Evolutionary conservation across 495 filamentous ascomycete species (phyloP), one percentile per base, ranked within the genome.

Genomic region (Penicillium taxi): DNA sequence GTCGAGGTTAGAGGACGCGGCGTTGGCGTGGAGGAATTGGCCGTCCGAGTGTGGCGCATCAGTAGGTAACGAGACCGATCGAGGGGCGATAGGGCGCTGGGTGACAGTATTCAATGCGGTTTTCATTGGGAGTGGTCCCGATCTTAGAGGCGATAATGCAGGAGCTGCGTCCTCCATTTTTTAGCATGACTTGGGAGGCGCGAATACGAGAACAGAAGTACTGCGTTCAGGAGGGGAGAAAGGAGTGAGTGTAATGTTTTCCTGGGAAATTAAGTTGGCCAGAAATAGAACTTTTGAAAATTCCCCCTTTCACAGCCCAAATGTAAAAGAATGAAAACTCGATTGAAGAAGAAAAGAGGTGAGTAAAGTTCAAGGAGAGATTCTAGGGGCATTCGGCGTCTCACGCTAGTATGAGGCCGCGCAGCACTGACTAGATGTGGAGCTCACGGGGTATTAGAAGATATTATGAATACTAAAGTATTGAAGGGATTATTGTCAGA

Each of bases 141-240:
- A 44, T 48, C 57, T 50, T 28, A 44, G 48, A 41, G 50, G 41
- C 27, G 55, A 48, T 39, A 61, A 45, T 52, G 52, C 47, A 47
- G 50, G 52, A 49, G 46, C 39, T 44, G 48, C 49, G 41, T 59
- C 53, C 39, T 52, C 53, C 59, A 67, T 67, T 58, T 61, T 67
- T 57, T 52, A 47, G 55, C 63, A 67, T 67, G 61, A 46, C 63
- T 62, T 59, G 48, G n/a, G n/a, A n/a, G n/a, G n/a, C n/a, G n/a
- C n/a, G n/a, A n/a, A n/a, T 20, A 37, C 26, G 37, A 29, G 30
- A 13, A 37, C 26, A 37, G 21, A 11, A 34, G 9, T 31, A 15
- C 16, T 33, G 35, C 15, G 31, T 32, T 43, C 18, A 36, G 37
- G 14, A 32, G 29, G 22, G 12, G n/a, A 8, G 24, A 31, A 30